phyloP scores from a whole-genome alignment of 2,329 filamentous ascomycete species.

The Aspergillus nomiae region DNA sequence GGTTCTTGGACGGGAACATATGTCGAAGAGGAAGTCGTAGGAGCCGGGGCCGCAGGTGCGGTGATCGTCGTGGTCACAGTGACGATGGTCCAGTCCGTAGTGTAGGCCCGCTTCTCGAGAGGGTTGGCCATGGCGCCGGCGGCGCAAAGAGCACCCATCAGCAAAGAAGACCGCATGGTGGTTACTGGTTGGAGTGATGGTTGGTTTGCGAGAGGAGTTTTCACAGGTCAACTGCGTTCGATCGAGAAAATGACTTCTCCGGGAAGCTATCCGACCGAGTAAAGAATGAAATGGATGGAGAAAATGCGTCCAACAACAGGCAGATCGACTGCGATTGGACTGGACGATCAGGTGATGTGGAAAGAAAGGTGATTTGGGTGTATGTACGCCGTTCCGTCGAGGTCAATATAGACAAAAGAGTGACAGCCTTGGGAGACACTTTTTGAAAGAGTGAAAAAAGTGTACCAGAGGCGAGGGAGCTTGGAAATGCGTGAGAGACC shows the following conservation, averaged over 20 bases:
- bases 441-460: conserved; percentile 37
- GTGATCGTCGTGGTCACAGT: conserved; percentile 42
- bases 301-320: conserved; percentile 19
- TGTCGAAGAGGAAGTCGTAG: conserved; percentile 15
- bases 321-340: conserved; percentile 39
- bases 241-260: conserved; percentile 35
- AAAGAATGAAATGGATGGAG: conserved; percentile 3
- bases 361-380: conserved; percentile 5
- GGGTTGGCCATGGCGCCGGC: conserved; percentile 36
- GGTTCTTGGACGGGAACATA: conserved; percentile 10
- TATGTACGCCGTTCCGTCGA: conserved; percentile 20
- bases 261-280: conserved; percentile 32
- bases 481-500: conserved; percentile 14
- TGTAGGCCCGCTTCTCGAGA: conserved; percentile 37
- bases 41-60: conserved; percentile 10
- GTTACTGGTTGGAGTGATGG: conserved; percentile 6
- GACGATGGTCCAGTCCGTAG: conserved; percentile 39
- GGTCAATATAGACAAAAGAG: conserved; percentile 30
- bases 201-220: conserved; percentile 16
- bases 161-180: conserved; percentile 37
- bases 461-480: conserved; percentile 22
- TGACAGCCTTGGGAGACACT: conserved; percentile 34
- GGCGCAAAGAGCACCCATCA: conserved; percentile 40
- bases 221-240: conserved; percentile 36
- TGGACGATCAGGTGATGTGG: background rate